phyloP scores from a whole-genome alignment of 805 yeast genomes.

The Wickerhamiella brachini region DNA sequence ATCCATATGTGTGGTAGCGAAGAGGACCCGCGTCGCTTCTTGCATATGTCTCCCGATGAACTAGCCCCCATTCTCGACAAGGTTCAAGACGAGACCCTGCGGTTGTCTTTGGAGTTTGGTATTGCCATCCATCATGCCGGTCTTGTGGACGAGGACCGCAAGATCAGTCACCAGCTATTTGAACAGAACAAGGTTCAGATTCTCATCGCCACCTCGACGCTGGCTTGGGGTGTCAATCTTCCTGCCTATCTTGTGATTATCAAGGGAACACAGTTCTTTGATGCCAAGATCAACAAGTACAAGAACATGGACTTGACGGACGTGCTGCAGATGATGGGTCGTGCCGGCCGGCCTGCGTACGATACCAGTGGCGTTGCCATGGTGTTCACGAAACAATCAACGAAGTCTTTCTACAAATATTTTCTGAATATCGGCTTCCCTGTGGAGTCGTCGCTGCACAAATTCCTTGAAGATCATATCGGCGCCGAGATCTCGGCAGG shows the following conservation, averaged over 20 bases:
- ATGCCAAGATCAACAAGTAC: slow-evolving; percentile 45
- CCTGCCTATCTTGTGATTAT: slow-evolving; percentile 71
- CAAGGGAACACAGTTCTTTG: slow-evolving; percentile 61
- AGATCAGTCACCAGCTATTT: slow-evolving; percentile 54
- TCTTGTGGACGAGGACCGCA: slow-evolving; percentile 57
- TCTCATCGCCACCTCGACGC: slow-evolving; percentile 64
- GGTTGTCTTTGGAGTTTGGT: slow-evolving; percentile 61
- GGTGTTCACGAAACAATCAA: slow-evolving; percentile 61
- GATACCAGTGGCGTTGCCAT: slow-evolving; percentile 69
- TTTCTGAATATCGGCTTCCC: slow-evolving; percentile 71
- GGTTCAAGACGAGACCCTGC: slow-evolving; percentile 75
- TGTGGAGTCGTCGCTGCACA: slow-evolving; percentile 66
- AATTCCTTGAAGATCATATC: slow-evolving; percentile 61
- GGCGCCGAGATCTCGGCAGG: slow-evolving; percentile 73
- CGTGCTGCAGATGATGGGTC: slow-evolving; percentile 72
- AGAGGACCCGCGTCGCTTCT: slow-evolving; percentile 57
- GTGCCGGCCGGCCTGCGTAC: slow-evolving; percentile 73
- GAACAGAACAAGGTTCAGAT: slow-evolving; percentile 60
- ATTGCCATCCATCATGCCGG: slow-evolving; percentile 79
- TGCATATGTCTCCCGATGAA: slow-evolving; percentile 52
- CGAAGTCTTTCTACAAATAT: slow-evolving; percentile 64
- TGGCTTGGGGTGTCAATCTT: slow-evolving; percentile 78
- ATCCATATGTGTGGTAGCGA: slow-evolving; percentile 71
- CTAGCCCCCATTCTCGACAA: slow-evolving; percentile 34
- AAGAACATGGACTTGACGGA: slow-evolving; percentile 74